A percentile compares a stretch with the other conserved stretches of the same genome.
Conservation (phyloP, 2,329 filamentous ascomycete species). For the Calonectria hongkongensis region DNA sequence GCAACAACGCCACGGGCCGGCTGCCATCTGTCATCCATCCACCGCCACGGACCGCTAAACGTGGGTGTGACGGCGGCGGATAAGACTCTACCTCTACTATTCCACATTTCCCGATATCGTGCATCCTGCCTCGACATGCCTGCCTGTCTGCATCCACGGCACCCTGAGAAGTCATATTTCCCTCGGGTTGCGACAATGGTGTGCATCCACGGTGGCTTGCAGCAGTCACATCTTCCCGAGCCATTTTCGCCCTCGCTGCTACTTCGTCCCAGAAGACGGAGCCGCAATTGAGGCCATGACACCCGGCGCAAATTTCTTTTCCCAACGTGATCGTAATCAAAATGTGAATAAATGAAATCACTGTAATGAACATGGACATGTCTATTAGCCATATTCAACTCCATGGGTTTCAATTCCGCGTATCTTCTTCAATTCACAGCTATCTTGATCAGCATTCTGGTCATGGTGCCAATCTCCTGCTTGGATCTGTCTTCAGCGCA, state of each 20-base stretch:
- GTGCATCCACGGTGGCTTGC: constrained; percentile 48
- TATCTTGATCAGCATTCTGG: too few species aligned
- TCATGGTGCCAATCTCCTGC: too few species aligned
- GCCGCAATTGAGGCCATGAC: constrained; percentile 27
- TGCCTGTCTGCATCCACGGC: constrained; percentile 1
- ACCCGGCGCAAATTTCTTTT: too few species aligned
- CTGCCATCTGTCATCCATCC: constrained; percentile 47
- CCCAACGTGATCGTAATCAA: too few species aligned
- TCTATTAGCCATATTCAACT: too few species aligned
- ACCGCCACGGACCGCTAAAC: constrained; percentile 47
- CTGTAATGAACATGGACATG: too few species aligned
- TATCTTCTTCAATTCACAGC: too few species aligned
- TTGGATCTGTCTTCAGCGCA: constrained; percentile 10
- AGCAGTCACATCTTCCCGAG: constrained; percentile 44
- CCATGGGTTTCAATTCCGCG: too few species aligned
- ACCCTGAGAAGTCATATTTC: constrained; percentile 19
- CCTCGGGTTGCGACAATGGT: constrained; percentile 22
- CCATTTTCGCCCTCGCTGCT: constrained; percentile 46
- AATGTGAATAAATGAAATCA: too few species aligned
- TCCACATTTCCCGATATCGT: constrained; percentile 27
- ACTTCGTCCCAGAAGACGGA: constrained; percentile 29
- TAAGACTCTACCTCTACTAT: constrained; percentile 31
- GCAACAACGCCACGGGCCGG: constrained; percentile 31
- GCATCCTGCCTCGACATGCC: constrained; percentile 7
- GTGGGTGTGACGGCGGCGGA: constrained; percentile 47